Evolutionary conservation across 495 filamentous ascomycete species (phyloP), one percentile per base, ranked within the genome.

Genomic region (Talaromyces ruber): DNA sequence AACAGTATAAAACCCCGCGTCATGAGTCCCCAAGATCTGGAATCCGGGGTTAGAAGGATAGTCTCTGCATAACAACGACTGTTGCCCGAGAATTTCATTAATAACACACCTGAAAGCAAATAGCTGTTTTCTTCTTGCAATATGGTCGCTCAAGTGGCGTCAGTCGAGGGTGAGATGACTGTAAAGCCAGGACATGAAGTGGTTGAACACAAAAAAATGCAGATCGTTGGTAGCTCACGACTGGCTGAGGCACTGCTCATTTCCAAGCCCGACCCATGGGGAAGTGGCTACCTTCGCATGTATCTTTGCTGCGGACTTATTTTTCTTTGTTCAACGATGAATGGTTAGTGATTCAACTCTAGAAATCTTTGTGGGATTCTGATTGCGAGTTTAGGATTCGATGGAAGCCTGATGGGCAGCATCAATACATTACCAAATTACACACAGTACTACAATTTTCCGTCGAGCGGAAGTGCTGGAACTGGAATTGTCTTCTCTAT

Each of bases 371-470:
- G 14, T 3, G 14, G 9, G 28, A 16, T 16, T 4, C 29, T 26
- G 30, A 47, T 47, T 14, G 3, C 24, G 4, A 2, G 16, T 34
- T 28, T 24, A 59, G 82, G 82, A 4, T 84, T 78, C 61, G 82
- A 84, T 58, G 76, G 79, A 5, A 78, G 75, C 28, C 59, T 83
- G 6, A 82, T 84, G 71, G 72, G 28, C 24, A n/a, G 29, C 34
- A 76, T 78, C 67, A 77, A 78, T 60, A 5, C 64, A 32, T 73
- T 77, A 60, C 45, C 65, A 6, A 67, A 74, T 43, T 79, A 78
- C 57, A 68, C 70, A 22, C 54, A 63, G 0, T 80, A 74, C 61
- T 79, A 76, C 67, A 59, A 67, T 60, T 66, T 66, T 22, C 68
- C 66, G 9, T 63, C 67, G 16, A 71, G 71, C 22, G 45, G 45